These are phyloP conservation scores for Scedosporium dehoogii DNA, from an alignment of 2,329 filamentous ascomycete species.

Conservation along the genomic window DNA sequence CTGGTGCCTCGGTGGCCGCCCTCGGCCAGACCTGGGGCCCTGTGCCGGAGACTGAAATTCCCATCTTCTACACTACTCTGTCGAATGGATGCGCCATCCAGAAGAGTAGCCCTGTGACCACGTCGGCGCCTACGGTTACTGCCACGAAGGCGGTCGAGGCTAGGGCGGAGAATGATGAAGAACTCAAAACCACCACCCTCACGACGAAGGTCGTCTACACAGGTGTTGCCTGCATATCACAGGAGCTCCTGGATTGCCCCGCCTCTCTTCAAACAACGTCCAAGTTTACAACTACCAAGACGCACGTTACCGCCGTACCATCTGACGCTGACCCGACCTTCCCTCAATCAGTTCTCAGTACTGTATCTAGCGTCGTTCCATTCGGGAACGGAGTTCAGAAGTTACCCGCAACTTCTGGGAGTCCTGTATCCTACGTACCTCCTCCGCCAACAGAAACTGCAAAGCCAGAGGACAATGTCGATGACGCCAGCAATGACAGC, in stretches of 20 bases:
- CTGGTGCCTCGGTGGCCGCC: slow-evolving; percentile 40
- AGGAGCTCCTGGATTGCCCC: slow-evolving; percentile 37
- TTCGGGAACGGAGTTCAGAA: slow-evolving; percentile 31
- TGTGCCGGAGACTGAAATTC: neutral
- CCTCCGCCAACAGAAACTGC: slow-evolving; percentile 15
- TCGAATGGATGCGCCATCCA: neutral
- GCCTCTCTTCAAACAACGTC: slow-evolving; percentile 35
- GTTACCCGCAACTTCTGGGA: slow-evolving; percentile 29
- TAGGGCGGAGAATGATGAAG: slow-evolving; percentile 13
- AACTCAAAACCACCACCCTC: slow-evolving; percentile 28
- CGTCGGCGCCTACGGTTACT: slow-evolving; percentile 14
- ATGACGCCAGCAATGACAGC: slow-evolving; percentile 3
- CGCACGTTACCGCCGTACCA: slow-evolving; percentile 28
- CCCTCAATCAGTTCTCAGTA: slow-evolving; percentile 7
- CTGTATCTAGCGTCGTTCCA: slow-evolving; percentile 21
- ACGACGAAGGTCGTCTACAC: slow-evolving; percentile 30
- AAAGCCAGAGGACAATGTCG: neutral
- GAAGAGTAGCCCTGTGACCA: neutral
- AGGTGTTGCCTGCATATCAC: slow-evolving; percentile 31
- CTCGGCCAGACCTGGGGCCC: slow-evolving; percentile 34
- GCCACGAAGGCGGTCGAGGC: slow-evolving; percentile 10
- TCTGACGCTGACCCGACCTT: slow-evolving; percentile 28
- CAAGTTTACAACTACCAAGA: slow-evolving; percentile 26
- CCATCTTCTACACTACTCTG: neutral
- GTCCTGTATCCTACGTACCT: slow-evolving; percentile 32